phyloP scores from a whole-genome alignment of 352 stramenopile species.

The Globisporangium iwayamae region DNA sequence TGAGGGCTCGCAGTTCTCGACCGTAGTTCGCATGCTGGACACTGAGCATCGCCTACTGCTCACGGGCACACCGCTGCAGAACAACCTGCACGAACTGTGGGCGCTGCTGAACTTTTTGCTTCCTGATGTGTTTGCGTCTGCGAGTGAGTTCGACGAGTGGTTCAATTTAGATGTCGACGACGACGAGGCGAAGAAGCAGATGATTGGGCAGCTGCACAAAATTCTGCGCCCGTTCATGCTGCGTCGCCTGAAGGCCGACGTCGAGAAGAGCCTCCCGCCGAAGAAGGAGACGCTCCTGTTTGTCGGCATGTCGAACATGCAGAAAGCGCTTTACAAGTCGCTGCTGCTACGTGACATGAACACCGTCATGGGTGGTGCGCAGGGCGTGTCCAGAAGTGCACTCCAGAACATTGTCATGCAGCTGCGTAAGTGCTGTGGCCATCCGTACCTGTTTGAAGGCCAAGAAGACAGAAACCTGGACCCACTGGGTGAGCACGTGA shows the following conservation, averaged over 20 bases:
- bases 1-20: constrained; percentile 86
- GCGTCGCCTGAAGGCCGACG: constrained; percentile 97
- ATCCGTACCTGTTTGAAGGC: constrained; percentile 93
- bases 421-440: constrained; percentile 85
- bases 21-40: constrained; percentile 72
- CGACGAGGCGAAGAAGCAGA: constrained; percentile 87
- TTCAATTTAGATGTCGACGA: constrained; percentile 87
- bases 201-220: constrained; percentile 87
- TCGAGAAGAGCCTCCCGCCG: constrained; percentile 96
- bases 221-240: constrained; percentile 96
- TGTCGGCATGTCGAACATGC: constrained; percentile 88
- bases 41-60: constrained; percentile 87
- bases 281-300: constrained; percentile 98
- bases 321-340: constrained; percentile 97
- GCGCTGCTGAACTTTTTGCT: constrained; percentile 93
- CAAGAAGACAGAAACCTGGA: constrained; percentile 94
- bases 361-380: constrained; percentile 64
- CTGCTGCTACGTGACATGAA: constrained; percentile 95
- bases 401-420: constrained; percentile 89
- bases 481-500: constrained; percentile 94
- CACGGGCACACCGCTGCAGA: constrained; percentile 94
- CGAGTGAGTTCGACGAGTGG: constrained; percentile 87
- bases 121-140: constrained; percentile 90
- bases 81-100: constrained; percentile 95
- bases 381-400: constrained; percentile 73